phyloP scores from a whole-genome alignment of 1,139 yeast genomes.

The Kluyveromyces sp. region DNA sequence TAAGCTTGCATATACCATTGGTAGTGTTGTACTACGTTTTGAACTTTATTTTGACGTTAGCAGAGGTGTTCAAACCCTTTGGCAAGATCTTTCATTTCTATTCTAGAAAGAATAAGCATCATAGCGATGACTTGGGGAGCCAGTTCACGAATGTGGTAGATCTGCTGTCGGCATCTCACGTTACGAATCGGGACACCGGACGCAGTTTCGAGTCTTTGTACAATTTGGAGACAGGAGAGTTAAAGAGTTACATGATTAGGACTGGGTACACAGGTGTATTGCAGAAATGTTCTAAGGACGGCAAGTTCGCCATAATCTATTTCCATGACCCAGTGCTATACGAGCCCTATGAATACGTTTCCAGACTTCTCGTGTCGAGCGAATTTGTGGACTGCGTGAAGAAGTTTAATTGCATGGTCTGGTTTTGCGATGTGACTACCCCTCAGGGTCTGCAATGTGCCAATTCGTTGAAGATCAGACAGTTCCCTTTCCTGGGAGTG shows the following conservation, averaged over 20 bases:
- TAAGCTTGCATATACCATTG: slow-evolving; percentile 17
- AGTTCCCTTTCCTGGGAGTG: slow-evolving; percentile 74
- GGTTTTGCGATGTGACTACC: slow-evolving; percentile 78
- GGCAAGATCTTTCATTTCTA: slow-evolving; percentile 21
- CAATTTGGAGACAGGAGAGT: slow-evolving; percentile 18
- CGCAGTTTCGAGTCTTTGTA: slow-evolving; percentile 24
- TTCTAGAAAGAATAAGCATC: slow-evolving; percentile 12
- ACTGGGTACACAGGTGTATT: slow-evolving; percentile 25
- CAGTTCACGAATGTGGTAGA: slow-evolving; percentile 4
- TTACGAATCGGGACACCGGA: slow-evolving; percentile 1
- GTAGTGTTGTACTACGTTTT: slow-evolving; percentile 19
- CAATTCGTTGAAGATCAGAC: slow-evolving; percentile 62
- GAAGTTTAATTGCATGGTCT: slow-evolving; percentile 50
- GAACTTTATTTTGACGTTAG: slow-evolving; percentile 11
- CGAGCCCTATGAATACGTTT: slow-evolving; percentile 47
- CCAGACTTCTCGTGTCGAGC: slow-evolving; percentile 49
- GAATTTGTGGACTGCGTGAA: slow-evolving; percentile 45
- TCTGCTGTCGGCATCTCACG: neutral
- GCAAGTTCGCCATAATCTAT: slow-evolving; percentile 58
- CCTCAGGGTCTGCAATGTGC: slow-evolving; percentile 85
- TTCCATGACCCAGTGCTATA: slow-evolving; percentile 72
- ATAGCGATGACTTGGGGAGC: slow-evolving; percentile 4
- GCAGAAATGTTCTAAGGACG: slow-evolving; percentile 23
- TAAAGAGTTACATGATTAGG: slow-evolving; percentile 16
- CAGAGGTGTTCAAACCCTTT: slow-evolving; percentile 20